Evolutionary conservation across 805 yeast species (phyloP), one percentile per base, ranked within the genome.

Genomic region (Ogataea thermomethanolica): DNA sequence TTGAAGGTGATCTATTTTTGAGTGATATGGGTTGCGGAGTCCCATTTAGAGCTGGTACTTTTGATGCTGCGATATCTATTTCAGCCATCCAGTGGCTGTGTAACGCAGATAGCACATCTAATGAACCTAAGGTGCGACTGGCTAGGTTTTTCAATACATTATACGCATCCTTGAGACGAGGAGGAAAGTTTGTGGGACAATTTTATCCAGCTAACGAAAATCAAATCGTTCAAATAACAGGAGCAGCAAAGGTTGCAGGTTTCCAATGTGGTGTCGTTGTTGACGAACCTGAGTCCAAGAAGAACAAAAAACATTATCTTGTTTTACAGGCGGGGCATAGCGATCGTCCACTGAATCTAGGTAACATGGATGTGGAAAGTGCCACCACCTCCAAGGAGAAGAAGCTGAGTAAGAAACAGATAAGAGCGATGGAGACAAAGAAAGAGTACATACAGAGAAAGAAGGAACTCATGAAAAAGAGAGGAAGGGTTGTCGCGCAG

Each of bases 1-100:
- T 88, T 10, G 97, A 88, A 41, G 99, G 99, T 10, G 99, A 93
- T 61, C 64, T 93, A 48, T 82, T 93, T 60, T 67, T 93, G 40
- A 84, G 89, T 26, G 99, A 93, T 67, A 84, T 93, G 73, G 99
- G 99, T 22, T 71, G 74, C 39, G 99, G 99, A 25, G 74, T 93
- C 2, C 98, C 98, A 5, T 93, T 93, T 58, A 74, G 99, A 57
- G 87, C 98, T 2, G 99, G 99, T 36, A 74, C 95, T 0, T 93
- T 91, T 61, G 99, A 93, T 62, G 97, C 97, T 1, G 98, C 95
- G 1, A 86, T 93, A 24, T 83, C 95, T 20, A 88, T 93, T 47
- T 84, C 95, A 25, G 99, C 95, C 9, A 89, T 93, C 37, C 99
- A 93, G 63, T 93, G 99, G 99, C 75, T 93, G 29, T 90, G 97